Evolutionary conservation across 257 asterid genomes (phyloP).

Genomic region (Lavandula angustifolia): DNA sequence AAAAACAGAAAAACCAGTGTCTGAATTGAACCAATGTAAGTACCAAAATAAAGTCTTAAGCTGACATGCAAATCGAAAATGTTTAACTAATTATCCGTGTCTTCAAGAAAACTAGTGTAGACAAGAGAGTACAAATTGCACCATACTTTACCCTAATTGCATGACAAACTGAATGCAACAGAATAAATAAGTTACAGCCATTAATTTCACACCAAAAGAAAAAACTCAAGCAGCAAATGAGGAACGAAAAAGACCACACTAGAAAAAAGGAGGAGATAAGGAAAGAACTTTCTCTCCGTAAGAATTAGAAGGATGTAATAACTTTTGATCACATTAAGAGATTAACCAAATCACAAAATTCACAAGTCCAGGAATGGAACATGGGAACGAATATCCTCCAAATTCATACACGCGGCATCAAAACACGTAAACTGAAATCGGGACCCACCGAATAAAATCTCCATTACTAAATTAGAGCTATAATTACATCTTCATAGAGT

Average conservation of each 20-base stretch:
- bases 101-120: constrained; percentile 13
- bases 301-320: not conserved
- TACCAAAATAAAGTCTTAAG: not conserved
- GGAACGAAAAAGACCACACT: not conserved
- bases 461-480: not conserved
- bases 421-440: not conserved
- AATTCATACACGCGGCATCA: constrained; percentile 17
- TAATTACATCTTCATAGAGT: constrained; percentile 3
- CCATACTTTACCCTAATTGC: constrained; percentile 6
- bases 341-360: constrained; percentile 20
- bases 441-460: constrained; percentile 5
- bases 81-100: not conserved
- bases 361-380: not conserved
- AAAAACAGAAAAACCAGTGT: not conserved
- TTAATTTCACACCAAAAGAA: constrained; percentile 22
- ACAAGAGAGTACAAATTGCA: not conserved
- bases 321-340: constrained; percentile 16
- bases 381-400: constrained; percentile 10
- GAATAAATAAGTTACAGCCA: not conserved
- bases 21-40: not conserved
- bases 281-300: constrained; percentile 13
- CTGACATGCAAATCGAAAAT: not conserved
- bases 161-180: not conserved
- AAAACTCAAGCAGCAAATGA: not conserved
- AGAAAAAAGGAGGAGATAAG: not conserved